phyloP scores from a whole-genome alignment of 164 flowering plant genomes.

The Vitis rotundifolia region DNA sequence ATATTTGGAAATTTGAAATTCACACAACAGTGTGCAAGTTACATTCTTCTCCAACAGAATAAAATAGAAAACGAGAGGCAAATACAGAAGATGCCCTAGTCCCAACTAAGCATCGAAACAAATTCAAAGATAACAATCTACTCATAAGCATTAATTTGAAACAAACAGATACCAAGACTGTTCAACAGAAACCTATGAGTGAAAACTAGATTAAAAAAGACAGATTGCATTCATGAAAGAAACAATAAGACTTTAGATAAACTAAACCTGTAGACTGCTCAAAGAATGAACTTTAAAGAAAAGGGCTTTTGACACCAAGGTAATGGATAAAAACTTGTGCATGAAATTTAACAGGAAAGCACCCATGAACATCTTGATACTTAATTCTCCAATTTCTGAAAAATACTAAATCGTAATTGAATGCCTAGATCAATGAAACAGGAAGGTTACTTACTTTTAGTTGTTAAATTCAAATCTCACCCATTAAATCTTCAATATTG shows the following conservation, averaged over 20 bases:
- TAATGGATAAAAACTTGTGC: too few relatives aligned
- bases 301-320: too few relatives aligned
- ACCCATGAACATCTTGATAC: neutral
- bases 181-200: neutral
- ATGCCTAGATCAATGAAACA: neutral
- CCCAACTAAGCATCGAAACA: too few relatives aligned
- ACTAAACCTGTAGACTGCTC: too few relatives aligned
- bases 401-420: neutral
- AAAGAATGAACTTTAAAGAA: too few relatives aligned
- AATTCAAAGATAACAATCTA: neutral
- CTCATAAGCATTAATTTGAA: neutral
- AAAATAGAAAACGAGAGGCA: neutral
- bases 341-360: too few relatives aligned
- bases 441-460: neutral
- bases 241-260: too few relatives aligned
- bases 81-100: neutral
- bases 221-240: too few relatives aligned
- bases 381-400: neutral
- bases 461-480: neutral
- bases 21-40: too few relatives aligned
- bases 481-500: neutral
- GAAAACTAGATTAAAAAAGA: too few relatives aligned
- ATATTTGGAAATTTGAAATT: too few relatives aligned
- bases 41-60: too few relatives aligned
- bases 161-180: neutral